Evolutionary conservation across 1,139 yeast genomes (phyloP).

Genomic region (Saccharomyces hybrid): DNA sequence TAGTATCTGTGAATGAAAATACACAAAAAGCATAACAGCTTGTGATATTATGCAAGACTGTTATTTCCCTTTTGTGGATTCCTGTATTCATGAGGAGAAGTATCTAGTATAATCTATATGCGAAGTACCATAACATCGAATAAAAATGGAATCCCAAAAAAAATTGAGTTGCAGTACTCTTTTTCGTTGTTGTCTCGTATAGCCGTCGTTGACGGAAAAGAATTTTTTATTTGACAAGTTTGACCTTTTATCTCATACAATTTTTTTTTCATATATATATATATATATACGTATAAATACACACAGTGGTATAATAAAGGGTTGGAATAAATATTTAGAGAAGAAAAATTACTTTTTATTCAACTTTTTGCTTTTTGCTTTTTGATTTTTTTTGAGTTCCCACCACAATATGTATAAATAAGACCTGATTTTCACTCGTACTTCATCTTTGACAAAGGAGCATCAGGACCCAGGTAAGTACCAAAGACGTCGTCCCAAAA

Average conservation of each 20-base stretch:
- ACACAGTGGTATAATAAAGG: background rate
- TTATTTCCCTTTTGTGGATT: no score
- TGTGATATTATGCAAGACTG: no score
- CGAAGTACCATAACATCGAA: no score
- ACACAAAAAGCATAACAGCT: no score
- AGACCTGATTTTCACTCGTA: conserved; percentile 18
- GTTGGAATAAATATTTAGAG: background rate
- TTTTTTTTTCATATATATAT: background rate
- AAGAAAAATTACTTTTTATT: background rate
- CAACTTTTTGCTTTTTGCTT: background rate
- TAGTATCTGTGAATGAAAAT: no score
- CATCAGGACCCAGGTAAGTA: conserved; percentile 44
- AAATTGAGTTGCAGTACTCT: background rate
- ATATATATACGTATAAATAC: background rate
- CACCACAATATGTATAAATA: background rate
- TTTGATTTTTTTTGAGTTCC: background rate
- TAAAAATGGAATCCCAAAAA: no score
- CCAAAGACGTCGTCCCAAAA: conserved; percentile 92
- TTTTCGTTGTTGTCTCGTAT: background rate
- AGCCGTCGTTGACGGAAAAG: background rate
- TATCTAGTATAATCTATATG: no score
- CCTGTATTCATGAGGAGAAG: no score
- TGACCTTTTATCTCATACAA: background rate
- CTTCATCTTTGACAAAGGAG: conserved; percentile 32
- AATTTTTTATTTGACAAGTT: background rate